phyloP scores from a whole-genome alignment of 352 stramenopile species.

The Phytophthora pluvialis region DNA sequence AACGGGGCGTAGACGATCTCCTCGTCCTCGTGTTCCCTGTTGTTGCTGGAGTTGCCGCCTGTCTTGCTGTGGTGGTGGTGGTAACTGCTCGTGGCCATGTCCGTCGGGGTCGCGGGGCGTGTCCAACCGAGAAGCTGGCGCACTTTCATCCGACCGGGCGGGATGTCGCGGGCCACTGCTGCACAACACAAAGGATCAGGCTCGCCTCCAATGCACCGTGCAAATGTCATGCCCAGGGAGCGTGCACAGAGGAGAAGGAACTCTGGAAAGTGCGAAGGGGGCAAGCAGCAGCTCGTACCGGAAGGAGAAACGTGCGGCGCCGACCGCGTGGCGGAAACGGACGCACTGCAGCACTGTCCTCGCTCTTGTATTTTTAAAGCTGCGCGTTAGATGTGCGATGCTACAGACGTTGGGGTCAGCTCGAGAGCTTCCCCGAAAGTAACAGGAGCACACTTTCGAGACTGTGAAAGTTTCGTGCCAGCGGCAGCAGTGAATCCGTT shows the following conservation, averaged over 20 bases:
- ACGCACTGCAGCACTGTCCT: conserved; percentile 9
- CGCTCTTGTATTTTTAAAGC: conserved; percentile 21
- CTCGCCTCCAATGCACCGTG: conserved; percentile 57
- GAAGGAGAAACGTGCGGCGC: conserved; percentile 23
- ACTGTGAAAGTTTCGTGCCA: not conserved
- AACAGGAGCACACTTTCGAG: not conserved
- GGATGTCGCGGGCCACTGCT: conserved; percentile 39
- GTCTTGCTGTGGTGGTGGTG: conserved; percentile 5
- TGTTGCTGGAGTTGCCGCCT: conserved; percentile 25
- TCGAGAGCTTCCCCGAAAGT: conserved; percentile 13
- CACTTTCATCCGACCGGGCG: conserved; percentile 47
- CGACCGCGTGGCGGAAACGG: conserved; percentile 39
- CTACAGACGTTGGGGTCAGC: conserved; percentile 24
- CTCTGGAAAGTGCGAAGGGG: conserved; percentile 27
- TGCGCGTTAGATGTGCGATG: conserved; percentile 26
- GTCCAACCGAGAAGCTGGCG: conserved; percentile 53
- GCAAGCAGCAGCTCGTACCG: not conserved
- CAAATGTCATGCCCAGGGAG: conserved; percentile 48
- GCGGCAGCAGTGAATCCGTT: conserved; percentile 11
- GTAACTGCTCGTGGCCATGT: conserved; percentile 18
- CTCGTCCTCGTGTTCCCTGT: conserved; percentile 20
- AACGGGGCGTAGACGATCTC: conserved; percentile 11
- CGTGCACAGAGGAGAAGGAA: conserved; percentile 11
- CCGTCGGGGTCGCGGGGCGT: conserved; percentile 14
- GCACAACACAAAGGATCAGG: conserved; percentile 56